These are phyloP conservation scores for Mycena polygramma DNA, from an alignment of 768 basidiomycete species.

Conservation along the genomic window DNA sequence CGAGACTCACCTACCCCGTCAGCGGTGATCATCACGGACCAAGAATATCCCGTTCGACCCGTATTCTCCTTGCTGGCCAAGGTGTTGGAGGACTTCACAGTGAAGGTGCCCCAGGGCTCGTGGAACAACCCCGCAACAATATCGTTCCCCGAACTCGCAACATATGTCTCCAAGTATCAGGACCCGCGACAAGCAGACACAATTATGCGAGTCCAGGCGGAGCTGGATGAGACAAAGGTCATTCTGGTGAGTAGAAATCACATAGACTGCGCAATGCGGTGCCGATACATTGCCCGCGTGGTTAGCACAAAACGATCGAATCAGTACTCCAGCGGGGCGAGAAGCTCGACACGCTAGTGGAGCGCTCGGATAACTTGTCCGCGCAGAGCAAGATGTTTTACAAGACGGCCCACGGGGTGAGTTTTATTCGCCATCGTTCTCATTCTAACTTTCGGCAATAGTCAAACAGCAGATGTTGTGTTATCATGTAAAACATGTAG, in stretches of 20 bases:
- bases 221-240: constrained; percentile 99
- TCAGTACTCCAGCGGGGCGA: constrained; percentile 96
- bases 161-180: constrained; percentile 92
- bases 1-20: constrained; percentile 24
- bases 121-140: constrained; percentile 76
- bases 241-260: constrained; percentile 75
- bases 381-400: constrained; percentile 98
- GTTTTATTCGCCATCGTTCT: constrained; percentile 36
- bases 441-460: constrained; percentile 45
- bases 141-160: constrained; percentile 81
- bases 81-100: constrained; percentile 92
- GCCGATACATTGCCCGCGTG: constrained; percentile 9
- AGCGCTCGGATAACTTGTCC: constrained; percentile 90
- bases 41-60: constrained; percentile 96
- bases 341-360: constrained; percentile 95
- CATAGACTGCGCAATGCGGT: constrained; percentile 9
- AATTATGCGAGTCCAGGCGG: constrained; percentile 98
- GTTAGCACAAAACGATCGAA: constrained; percentile 98
- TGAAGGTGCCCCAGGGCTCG: constrained; percentile 80
- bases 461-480: constrained; percentile 94
- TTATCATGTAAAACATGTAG: constrained; percentile 79
- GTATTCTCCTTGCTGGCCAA: constrained; percentile 96
- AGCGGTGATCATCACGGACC: constrained; percentile 95
- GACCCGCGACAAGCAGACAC: constrained; percentile 97
- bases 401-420: constrained; percentile 99